These are phyloP conservation scores for Xylaria sp. DNA, from an alignment of 2,329 filamentous ascomycete genomes.

Conservation along the genomic window DNA sequence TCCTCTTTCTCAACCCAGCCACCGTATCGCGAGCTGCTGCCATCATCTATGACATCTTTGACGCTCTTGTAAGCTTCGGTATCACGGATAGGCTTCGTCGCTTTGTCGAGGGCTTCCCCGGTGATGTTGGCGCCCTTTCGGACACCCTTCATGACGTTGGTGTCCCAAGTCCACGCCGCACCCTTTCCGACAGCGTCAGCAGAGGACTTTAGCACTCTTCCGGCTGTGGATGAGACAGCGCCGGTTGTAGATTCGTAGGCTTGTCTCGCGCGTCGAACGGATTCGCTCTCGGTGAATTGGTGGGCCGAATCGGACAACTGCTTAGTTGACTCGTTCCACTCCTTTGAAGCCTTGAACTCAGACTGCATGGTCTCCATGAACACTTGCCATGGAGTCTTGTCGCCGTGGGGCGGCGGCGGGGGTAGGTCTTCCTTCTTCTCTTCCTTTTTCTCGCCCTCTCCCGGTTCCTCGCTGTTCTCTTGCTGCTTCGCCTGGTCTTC, in stretches of 20 bases:
- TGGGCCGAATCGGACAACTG: slow-evolving; percentile 88
- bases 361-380: slow-evolving; percentile 95
- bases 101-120: slow-evolving; percentile 88
- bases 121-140: slow-evolving; percentile 87
- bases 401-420: slow-evolving; percentile 93
- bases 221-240: slow-evolving; percentile 81
- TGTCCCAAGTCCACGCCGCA: slow-evolving; percentile 98
- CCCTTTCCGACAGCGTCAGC: slow-evolving; percentile 89
- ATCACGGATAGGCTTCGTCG: slow-evolving; percentile 91
- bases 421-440: slow-evolving; percentile 76
- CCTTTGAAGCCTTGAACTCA: slow-evolving; percentile 96
- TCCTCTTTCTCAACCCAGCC: slow-evolving; percentile 98
- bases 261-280: slow-evolving; percentile 83
- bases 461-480: slow-evolving; percentile 58
- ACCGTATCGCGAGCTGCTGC: slow-evolving; percentile 93
- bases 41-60: slow-evolving; percentile 96
- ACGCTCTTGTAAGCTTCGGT: slow-evolving; percentile 96
- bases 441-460: slow-evolving; percentile 64
- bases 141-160: slow-evolving; percentile 89
- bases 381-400: slow-evolving; percentile 98
- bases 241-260: slow-evolving; percentile 90
- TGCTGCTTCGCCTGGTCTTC: slow-evolving; percentile 59
- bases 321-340: slow-evolving; percentile 99
- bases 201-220: slow-evolving; percentile 84
- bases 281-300: slow-evolving; percentile 92